Conservation (phyloP, 305 asterid species). For the Fraxinus sp. region DNA sequence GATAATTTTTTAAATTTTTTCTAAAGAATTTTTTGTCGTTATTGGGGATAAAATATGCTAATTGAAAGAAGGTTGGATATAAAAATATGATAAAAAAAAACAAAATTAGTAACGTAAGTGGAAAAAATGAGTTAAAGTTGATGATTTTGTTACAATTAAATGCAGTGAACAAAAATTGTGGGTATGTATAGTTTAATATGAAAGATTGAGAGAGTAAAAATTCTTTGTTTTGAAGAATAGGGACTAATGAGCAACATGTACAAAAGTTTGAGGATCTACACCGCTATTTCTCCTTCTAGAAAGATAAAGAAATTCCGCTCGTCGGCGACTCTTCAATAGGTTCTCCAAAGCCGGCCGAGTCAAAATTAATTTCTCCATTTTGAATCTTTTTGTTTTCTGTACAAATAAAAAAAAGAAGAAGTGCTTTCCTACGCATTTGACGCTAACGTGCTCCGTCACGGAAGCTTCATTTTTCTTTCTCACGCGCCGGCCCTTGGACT, state of each 20-base stretch:
- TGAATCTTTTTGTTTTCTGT: background rate
- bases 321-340: background rate
- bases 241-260: background rate
- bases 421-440: background rate
- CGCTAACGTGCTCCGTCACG: background rate
- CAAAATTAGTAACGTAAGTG: background rate
- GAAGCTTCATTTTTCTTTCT: background rate
- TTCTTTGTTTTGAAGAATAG: background rate
- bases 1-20: no score
- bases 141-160: background rate
- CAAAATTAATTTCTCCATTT: background rate
- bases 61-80: background rate
- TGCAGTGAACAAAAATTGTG: background rate
- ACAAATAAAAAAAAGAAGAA: background rate
- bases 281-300: background rate
- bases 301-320: background rate
- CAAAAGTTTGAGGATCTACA: background rate
- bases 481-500: background rate
- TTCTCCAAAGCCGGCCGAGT: background rate
- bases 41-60: background rate
- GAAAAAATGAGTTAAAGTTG: background rate
- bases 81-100: background rate
- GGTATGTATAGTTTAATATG: background rate
- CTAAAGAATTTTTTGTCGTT: no score
- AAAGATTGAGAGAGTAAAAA: no score